Conservation (phyloP, 148 eudicot genomes). For the Rhododendron ovatum region DNA sequence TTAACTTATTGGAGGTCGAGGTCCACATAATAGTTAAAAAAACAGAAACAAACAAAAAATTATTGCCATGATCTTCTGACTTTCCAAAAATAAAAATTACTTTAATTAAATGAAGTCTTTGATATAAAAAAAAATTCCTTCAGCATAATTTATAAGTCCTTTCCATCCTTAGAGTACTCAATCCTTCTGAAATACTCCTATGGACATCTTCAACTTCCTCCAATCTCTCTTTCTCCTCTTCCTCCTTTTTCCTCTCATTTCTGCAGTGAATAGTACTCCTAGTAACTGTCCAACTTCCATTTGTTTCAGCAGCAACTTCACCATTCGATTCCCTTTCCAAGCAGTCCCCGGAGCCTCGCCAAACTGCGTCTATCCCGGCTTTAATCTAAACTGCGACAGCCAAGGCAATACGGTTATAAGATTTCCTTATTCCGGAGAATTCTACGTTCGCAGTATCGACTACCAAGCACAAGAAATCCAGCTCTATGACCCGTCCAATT, state of each 20-base stretch:
- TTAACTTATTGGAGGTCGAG: not conserved
- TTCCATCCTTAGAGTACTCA: not conserved
- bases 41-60: too few species aligned
- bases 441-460: slow-evolving; percentile 44
- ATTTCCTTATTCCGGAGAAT: slow-evolving; percentile 50
- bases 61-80: not conserved
- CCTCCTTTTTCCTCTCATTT: slow-evolving; percentile 2
- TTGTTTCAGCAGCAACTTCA: slow-evolving; percentile 29
- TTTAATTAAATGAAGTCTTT: not conserved
- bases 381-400: slow-evolving; percentile 40
- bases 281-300: slow-evolving; percentile 25
- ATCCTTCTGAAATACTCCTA: not conserved
- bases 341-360: slow-evolving; percentile 19
- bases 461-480: slow-evolving; percentile 39
- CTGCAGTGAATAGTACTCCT: not conserved
- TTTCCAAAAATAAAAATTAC: not conserved
- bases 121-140: not conserved
- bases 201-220: slow-evolving; percentile 31
- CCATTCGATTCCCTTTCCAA: slow-evolving; percentile 56
- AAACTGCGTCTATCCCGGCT: slow-evolving; percentile 59
- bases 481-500: slow-evolving; percentile 45
- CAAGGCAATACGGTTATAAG: slow-evolving; percentile 30
- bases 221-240: slow-evolving; percentile 9
- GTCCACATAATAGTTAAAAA: not conserved
- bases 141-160: not conserved